Evolutionary conservation across 345 rosid genomes (phyloP).

Genomic region (Mangifera indica): DNA sequence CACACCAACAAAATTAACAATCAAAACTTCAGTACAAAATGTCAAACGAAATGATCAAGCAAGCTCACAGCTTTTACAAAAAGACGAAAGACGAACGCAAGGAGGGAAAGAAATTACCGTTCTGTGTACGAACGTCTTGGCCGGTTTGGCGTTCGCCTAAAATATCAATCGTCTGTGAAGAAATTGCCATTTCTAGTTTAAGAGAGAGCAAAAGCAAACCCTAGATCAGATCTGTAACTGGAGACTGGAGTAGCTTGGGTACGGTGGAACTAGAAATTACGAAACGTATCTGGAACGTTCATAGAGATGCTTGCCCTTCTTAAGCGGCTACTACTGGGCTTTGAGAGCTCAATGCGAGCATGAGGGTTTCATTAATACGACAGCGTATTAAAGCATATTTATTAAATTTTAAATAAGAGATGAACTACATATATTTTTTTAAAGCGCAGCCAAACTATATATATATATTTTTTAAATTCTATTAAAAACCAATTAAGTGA

Average conservation of each 20-base stretch:
- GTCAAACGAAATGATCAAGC: neutral
- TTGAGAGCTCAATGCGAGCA: neutral
- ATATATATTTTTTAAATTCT: too few species aligned
- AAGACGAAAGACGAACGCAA: neutral
- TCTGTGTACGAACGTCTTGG: conserved; percentile 96
- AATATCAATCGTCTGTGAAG: conserved; percentile 72
- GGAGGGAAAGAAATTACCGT: conserved; percentile 43
- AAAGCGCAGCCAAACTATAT: too few species aligned
- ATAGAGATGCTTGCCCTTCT: neutral
- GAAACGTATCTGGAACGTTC: conserved; percentile 29
- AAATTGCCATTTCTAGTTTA: conserved; percentile 48
- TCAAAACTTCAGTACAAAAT: conserved; percentile 4
- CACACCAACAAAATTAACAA: neutral
- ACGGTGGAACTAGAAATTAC: neutral
- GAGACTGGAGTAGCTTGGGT: neutral
- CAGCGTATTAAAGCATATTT: neutral
- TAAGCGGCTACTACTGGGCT: neutral
- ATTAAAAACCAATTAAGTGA: too few species aligned
- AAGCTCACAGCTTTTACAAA: neutral
- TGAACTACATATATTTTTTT: too few species aligned
- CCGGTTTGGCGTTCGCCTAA: conserved; percentile 91
- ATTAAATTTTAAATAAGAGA: too few species aligned
- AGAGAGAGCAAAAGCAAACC: conserved; percentile 17
- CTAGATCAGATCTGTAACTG: conserved; percentile 38
- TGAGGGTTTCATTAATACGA: neutral